phyloP scores from a whole-genome alignment of 352 stramenopile species.

The Plasmopara viticola region DNA sequence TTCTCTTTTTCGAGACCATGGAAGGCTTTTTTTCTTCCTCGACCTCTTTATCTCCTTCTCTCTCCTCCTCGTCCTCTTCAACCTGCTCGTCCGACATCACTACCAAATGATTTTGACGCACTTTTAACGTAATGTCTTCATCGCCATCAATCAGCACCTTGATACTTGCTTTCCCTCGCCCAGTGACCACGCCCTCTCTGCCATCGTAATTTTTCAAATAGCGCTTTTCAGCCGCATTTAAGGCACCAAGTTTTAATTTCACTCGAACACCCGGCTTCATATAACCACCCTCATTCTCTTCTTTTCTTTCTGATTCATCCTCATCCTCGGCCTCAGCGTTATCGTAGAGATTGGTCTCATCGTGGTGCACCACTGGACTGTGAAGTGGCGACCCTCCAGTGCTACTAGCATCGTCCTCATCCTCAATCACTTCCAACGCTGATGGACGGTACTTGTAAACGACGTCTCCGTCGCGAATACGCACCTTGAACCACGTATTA shows the following conservation, averaged over 20 bases:
- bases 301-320: conserved; percentile 38
- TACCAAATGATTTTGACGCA: conserved; percentile 50
- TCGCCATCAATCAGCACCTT: conserved; percentile 53
- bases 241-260: conserved; percentile 36
- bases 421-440: conserved; percentile 49
- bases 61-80: conserved; percentile 32
- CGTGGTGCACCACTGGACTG: conserved; percentile 17
- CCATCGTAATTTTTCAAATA: conserved; percentile 67
- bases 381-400: conserved; percentile 12
- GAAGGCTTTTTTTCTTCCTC: conserved; percentile 23
- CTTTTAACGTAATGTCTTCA: conserved; percentile 39
- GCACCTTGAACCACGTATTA: conserved; percentile 85
- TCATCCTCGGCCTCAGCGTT: conserved; percentile 21
- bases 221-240: conserved; percentile 42
- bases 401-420: conserved; percentile 22
- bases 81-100: conserved; percentile 23
- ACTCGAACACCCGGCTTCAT: conserved; percentile 52
- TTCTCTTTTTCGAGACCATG: conserved; percentile 14
- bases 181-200: conserved; percentile 60
- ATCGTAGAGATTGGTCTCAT: conserved; percentile 3
- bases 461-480: conserved; percentile 77
- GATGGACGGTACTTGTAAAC: conserved; percentile 85
- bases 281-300: conserved; percentile 33
- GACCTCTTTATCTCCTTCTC: conserved; percentile 27
- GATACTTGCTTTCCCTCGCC: conserved; percentile 28